Evolutionary conservation across 768 basidiomycete species (phyloP).

Genomic region (Xerocomellus dryophilus): DNA sequence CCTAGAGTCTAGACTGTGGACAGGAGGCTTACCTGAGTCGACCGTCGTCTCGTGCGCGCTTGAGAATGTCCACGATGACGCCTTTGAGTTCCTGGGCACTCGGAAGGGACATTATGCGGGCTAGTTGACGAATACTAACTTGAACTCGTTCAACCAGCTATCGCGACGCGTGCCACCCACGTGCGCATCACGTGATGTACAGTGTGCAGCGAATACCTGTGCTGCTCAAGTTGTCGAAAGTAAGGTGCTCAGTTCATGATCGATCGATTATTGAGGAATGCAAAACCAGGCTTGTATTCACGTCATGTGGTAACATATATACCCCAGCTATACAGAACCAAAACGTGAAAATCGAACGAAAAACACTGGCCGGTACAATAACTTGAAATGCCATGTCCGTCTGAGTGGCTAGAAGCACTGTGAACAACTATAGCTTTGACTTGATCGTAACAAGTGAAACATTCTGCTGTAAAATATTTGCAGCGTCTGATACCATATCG

Average conservation of each 20-base stretch:
- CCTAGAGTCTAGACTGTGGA: neutral
- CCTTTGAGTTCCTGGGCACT: conserved; percentile 13
- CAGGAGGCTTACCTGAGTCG: conserved; percentile 15
- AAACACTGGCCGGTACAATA: neutral
- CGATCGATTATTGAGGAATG: neutral
- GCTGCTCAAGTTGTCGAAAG: too few species aligned
- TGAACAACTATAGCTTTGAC: conserved; percentile 45
- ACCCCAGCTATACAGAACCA: neutral
- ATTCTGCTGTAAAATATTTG: conserved; percentile 42
- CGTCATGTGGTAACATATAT: neutral
- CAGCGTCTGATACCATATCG: conserved; percentile 67
- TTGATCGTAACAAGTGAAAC: conserved; percentile 39
- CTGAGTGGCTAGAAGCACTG: neutral
- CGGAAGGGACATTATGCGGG: conserved; percentile 14
- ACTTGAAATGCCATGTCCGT: neutral
- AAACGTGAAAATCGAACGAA: neutral
- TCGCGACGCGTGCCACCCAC: neutral
- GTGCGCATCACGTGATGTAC: conserved; percentile 17
- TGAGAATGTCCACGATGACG: conserved; percentile 21
- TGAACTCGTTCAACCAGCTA: neutral
- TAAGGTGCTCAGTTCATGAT: too few species aligned
- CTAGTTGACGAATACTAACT: neutral
- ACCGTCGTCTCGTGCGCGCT: conserved; percentile 21
- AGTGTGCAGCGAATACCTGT: too few species aligned
- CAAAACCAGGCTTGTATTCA: neutral